phyloP scores from a whole-genome alignment of 2,329 filamentous ascomycete species.

The Akanthomyces muscarius region DNA sequence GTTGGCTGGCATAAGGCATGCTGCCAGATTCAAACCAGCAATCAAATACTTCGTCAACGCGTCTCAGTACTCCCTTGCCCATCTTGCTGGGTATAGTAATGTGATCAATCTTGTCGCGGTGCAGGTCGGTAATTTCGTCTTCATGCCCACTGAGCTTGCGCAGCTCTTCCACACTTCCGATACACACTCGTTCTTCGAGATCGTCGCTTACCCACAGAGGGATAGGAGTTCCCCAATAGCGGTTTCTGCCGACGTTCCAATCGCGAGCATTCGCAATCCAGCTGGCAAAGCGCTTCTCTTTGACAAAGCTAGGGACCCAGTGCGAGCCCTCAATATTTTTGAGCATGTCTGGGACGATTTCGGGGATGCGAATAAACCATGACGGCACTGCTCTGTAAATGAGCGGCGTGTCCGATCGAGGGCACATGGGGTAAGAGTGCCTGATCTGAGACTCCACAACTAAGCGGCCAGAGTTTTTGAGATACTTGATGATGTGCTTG shows the following conservation, averaged over 20 bases:
- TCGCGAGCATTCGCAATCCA: conserved; percentile 91
- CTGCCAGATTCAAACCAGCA: conserved; percentile 97
- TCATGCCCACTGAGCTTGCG: conserved; percentile 81
- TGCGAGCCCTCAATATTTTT: conserved; percentile 83
- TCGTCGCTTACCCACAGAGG: conserved; percentile 92
- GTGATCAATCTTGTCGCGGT: conserved; percentile 87
- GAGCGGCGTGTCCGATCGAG: conserved; percentile 88
- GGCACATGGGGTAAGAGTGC: conserved; percentile 92
- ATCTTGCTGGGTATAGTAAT: conserved; percentile 90
- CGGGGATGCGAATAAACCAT: conserved; percentile 88
- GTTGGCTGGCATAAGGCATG: conserved; percentile 88
- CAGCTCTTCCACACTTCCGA: conserved; percentile 81
- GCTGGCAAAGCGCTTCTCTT: conserved; percentile 84
- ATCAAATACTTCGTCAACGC: conserved; percentile 87
- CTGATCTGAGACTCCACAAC: conserved; percentile 82
- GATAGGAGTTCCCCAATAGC: conserved; percentile 93
- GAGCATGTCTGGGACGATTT: conserved; percentile 84
- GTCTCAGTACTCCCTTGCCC: conserved; percentile 77
- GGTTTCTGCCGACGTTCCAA: conserved; percentile 92
- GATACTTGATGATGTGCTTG: conserved; percentile 85
- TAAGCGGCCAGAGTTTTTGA: conserved; percentile 72
- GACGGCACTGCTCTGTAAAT: conserved; percentile 90
- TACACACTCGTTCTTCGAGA: conserved; percentile 76
- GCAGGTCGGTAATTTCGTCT: conserved; percentile 78
- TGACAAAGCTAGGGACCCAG: conserved; percentile 88